Conservation (phyloP, 768 basidiomycete species). For the Collybiopsis confluens region DNA sequence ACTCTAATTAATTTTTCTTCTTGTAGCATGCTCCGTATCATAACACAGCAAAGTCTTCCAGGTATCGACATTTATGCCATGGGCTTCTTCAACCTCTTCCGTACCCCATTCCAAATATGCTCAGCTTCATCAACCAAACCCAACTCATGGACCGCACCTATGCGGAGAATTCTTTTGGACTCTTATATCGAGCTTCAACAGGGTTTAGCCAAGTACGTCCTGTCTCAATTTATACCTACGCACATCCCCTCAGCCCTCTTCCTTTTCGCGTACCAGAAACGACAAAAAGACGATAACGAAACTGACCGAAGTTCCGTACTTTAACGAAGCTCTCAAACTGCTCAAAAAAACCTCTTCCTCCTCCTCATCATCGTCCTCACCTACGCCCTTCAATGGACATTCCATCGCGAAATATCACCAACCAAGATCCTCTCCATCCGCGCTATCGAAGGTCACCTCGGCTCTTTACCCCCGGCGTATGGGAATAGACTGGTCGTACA, state of each 20-base stretch:
- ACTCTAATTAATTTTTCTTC: not conserved
- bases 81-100: conserved; percentile 5
- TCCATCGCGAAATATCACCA: conserved; percentile 47
- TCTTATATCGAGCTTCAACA: conserved; percentile 36
- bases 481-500: conserved; percentile 64
- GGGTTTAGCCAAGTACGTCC: conserved; percentile 34
- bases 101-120: conserved; percentile 3
- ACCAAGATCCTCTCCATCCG: conserved; percentile 62
- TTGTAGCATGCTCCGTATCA: not conserved
- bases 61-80: not conserved
- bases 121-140: conserved; percentile 18
- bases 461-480: conserved; percentile 38
- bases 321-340: conserved; percentile 29
- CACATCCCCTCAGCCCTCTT: not conserved
- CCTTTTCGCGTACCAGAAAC: conserved; percentile 19
- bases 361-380: too few species aligned
- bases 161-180: conserved; percentile 32
- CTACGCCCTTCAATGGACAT: conserved; percentile 39
- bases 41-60: not conserved
- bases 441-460: conserved; percentile 50
- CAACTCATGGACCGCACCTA: conserved; percentile 31
- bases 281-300: conserved; percentile 27
- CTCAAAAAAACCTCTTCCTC: conserved; percentile 31
- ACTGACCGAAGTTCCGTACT: conserved; percentile 30
- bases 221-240: not conserved